Evolutionary conservation across 2,329 filamentous ascomycete species (phyloP), one percentile per base, ranked within the genome.

Genomic region (Arthrobotrys sphaeroides): DNA sequence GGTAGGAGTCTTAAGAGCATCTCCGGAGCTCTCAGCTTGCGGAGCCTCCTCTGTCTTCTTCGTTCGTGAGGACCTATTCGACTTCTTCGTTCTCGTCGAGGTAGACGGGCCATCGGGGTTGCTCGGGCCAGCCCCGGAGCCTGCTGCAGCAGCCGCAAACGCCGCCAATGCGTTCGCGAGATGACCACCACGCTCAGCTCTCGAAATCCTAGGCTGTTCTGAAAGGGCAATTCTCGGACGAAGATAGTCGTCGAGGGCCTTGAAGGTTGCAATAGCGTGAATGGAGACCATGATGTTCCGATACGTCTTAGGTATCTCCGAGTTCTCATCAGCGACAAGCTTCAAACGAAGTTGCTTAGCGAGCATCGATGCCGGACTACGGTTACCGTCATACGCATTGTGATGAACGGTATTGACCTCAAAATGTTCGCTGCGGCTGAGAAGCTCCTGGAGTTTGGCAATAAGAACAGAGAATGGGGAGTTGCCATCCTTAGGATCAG

Each of bases 261-360:
- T 98, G 85, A 99, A 98, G 0, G 94, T 98, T 1, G 95, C 94
- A 80, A 99, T 98, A 13, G 95, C 95, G 82, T 99, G 95, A 69
- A 99, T 99, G 0, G 93, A 96, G 0, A 99, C 95, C 91, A 97
- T 97, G 77, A 99, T 96, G 78, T 94, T 97, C 20, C 92, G 88
- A 81, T 96, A 98, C 0, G 90, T 86, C 36, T 90, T 87, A 16
- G 95, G 95, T 73, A 99, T 95, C 55, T 95, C 92, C 0, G 93
- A 94, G 51, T 94, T 90, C 0, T 96, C 94, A 78, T 96, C 94
- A 0, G 95, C 94, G 38, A 94, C 88, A 33, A 99, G 86, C 79
- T 93, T 94, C 47, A 99, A 87, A 33, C 94, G 89, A 33, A 99
- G 90, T 81, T 99, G 95, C 82, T 98, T 98, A 3, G 93, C 94